Percentiles rank a stretch among this genome's conserved stretches.
These are phyloP conservation scores for Lophiostoma macrostomum DNA, from an alignment of 495 filamentous ascomycete species.

Conservation along the genomic window DNA sequence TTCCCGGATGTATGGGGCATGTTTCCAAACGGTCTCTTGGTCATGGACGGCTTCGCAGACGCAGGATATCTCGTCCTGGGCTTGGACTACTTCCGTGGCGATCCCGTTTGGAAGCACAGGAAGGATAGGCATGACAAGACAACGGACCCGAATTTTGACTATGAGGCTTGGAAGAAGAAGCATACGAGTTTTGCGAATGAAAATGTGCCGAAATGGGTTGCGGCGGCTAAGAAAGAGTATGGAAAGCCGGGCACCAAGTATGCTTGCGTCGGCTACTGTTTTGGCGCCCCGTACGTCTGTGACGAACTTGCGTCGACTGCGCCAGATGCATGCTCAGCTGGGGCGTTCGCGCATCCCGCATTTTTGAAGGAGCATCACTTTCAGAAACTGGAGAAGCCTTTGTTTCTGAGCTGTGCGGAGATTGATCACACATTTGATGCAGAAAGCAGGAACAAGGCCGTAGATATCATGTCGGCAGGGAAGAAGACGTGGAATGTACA, in stretches of 20 bases:
- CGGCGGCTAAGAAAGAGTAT: slow-evolving; percentile 37
- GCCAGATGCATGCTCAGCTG: slow-evolving; percentile 35
- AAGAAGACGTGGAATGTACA: slow-evolving; percentile 31
- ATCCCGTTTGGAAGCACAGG: slow-evolving; percentile 46
- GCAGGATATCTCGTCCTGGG: slow-evolving; percentile 43
- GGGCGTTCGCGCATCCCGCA: slow-evolving; percentile 46
- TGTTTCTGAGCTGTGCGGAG: slow-evolving; percentile 33
- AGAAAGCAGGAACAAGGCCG: slow-evolving; percentile 25
- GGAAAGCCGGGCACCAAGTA: slow-evolving; percentile 37
- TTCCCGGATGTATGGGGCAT: slow-evolving; percentile 46
- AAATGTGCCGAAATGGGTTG: slow-evolving; percentile 40
- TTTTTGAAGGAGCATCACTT: slow-evolving; percentile 44
- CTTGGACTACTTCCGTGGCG: slow-evolving; percentile 46
- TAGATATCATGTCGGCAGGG: slow-evolving; percentile 28
- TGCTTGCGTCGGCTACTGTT: slow-evolving; percentile 46
- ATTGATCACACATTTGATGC: slow-evolving; percentile 34
- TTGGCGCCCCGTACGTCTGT: slow-evolving; percentile 45
- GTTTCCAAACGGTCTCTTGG: slow-evolving; percentile 40
- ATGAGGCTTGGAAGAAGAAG: slow-evolving; percentile 44
- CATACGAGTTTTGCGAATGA: slow-evolving; percentile 39
- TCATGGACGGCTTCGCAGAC: slow-evolving; percentile 47
- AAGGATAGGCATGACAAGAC: slow-evolving; percentile 36
- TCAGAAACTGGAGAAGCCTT: slow-evolving; percentile 30
- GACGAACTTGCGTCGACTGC: slow-evolving; percentile 35
- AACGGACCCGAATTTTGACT: slow-evolving; percentile 44